A percentile compares a stretch with the other conserved stretches of the same genome.
These are phyloP conservation scores for Senna siamea DNA, from an alignment of 306 rosid species.

Conservation along the genomic window DNA sequence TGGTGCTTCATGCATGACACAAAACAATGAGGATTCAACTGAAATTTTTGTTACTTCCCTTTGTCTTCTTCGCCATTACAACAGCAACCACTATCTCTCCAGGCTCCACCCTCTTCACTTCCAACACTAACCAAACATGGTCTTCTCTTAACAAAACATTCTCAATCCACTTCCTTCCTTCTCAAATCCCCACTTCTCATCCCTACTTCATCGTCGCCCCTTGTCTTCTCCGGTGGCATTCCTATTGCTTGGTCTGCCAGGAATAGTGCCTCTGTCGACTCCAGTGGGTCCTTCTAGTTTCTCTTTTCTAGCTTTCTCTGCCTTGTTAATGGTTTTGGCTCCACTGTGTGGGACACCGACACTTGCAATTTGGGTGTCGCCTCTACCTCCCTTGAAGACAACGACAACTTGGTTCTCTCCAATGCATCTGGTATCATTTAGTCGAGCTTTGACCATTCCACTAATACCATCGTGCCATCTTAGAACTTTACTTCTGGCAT, in stretches of 20 bases:
- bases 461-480: conserved; percentile 59
- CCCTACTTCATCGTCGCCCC: conserved; percentile 58
- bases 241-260: conserved; percentile 70
- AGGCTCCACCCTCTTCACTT: too few species aligned
- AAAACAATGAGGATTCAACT: too few species aligned
- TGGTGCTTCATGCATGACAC: too few species aligned
- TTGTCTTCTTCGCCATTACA: too few species aligned
- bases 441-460: conserved; percentile 76
- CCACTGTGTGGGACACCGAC: conserved; percentile 58
- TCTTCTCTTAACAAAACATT: conserved; percentile 51
- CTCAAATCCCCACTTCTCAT: conserved; percentile 49
- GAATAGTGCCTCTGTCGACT: conserved; percentile 48
- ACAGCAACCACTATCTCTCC: too few species aligned
- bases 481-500: conserved; percentile 57
- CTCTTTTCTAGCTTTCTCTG: conserved; percentile 58
- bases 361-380: conserved; percentile 66
- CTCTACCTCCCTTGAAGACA: conserved; percentile 57
- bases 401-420: conserved; percentile 58
- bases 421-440: conserved; percentile 54
- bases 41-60: too few species aligned
- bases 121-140: conserved; percentile 61
- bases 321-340: conserved; percentile 64
- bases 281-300: conserved; percentile 54
- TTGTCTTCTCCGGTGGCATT: conserved; percentile 53
- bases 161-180: conserved; percentile 59